Evolutionary conservation across 148 eudicot genomes (phyloP).

Genomic region (Beta vulgaris): DNA sequence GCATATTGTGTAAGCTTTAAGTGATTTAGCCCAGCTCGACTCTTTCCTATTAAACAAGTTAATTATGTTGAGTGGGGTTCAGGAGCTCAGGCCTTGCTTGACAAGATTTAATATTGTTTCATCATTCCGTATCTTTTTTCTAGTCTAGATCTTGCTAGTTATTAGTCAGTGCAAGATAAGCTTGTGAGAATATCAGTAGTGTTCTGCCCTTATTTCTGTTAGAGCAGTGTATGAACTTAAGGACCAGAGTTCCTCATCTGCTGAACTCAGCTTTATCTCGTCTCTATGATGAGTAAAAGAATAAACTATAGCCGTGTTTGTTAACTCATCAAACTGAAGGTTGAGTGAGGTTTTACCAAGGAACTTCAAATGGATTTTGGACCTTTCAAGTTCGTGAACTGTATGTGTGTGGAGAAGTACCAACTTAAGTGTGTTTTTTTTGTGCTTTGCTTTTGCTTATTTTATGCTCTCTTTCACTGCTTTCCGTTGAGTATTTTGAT

Average conservation of each 20-base stretch:
- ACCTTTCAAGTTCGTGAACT: not conserved
- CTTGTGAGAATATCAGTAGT: not conserved
- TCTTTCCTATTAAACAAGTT: not conserved
- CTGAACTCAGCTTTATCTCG: not conserved
- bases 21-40: not conserved
- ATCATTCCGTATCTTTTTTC: not conserved
- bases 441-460: slow-evolving; percentile 22
- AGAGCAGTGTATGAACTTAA: not conserved
- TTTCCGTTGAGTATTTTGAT: no score
- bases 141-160: not conserved
- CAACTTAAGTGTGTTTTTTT: not conserved
- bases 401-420: not conserved
- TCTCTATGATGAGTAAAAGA: not conserved
- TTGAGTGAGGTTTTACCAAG: not conserved
- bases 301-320: not conserved
- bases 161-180: not conserved
- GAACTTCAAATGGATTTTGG: no score
- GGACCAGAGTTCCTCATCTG: not conserved
- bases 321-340: not conserved
- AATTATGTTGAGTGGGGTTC: not conserved
- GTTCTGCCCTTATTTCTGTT: not conserved
- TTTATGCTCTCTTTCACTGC: slow-evolving; percentile 1
- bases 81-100: not conserved
- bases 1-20: not conserved
- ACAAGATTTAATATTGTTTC: not conserved